Percentiles rank a stretch among this genome's conserved stretches.
These are phyloP conservation scores for Phytophthora sojae DNA, from an alignment of 352 stramenopile species.

Conservation along the genomic window DNA sequence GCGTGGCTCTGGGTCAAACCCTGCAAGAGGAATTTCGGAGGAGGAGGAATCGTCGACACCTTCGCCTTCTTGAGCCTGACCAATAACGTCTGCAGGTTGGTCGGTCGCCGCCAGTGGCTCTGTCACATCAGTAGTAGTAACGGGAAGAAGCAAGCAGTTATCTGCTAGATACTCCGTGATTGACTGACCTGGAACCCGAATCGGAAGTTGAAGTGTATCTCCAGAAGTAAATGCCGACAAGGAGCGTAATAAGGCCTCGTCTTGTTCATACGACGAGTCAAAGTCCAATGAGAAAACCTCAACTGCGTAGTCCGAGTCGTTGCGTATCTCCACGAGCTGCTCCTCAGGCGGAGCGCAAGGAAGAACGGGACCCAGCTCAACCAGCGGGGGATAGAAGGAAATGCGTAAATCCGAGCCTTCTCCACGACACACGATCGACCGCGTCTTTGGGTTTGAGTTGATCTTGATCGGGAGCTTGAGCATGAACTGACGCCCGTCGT, in stretches of 20 bases:
- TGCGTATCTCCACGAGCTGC: conserved; percentile 78
- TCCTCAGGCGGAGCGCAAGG: conserved; percentile 65
- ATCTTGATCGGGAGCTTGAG: conserved; percentile 92
- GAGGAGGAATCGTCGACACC: neutral
- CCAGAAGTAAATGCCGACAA: conserved; percentile 67
- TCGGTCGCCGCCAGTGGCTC: neutral
- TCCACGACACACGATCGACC: conserved; percentile 77
- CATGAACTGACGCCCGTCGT: conserved; percentile 77
- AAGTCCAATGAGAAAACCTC: conserved; percentile 94
- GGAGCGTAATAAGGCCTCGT: conserved; percentile 84
- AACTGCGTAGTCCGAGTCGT: conserved; percentile 89
- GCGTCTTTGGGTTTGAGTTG: conserved; percentile 77
- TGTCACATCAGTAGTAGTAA: conserved; percentile 16
- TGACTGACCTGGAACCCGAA: conserved; percentile 71
- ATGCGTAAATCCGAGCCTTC: conserved; percentile 84
- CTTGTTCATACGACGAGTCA: conserved; percentile 80
- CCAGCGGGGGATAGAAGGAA: conserved; percentile 79
- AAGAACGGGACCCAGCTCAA: conserved; percentile 90
- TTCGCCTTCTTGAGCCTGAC: conserved; percentile 11
- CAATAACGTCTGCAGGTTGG: conserved; percentile 1
- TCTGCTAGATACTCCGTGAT: conserved; percentile 68
- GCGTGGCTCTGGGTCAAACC: conserved; percentile 24
- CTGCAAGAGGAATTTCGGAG: conserved; percentile 1
- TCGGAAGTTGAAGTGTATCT: conserved; percentile 73
- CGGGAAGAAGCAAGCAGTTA: conserved; percentile 47